Percentiles rank a stretch among this genome's conserved stretches.
Conservation (phyloP, 805 yeast genomes). For the Wickerhamiella kurtzmanii region DNA sequence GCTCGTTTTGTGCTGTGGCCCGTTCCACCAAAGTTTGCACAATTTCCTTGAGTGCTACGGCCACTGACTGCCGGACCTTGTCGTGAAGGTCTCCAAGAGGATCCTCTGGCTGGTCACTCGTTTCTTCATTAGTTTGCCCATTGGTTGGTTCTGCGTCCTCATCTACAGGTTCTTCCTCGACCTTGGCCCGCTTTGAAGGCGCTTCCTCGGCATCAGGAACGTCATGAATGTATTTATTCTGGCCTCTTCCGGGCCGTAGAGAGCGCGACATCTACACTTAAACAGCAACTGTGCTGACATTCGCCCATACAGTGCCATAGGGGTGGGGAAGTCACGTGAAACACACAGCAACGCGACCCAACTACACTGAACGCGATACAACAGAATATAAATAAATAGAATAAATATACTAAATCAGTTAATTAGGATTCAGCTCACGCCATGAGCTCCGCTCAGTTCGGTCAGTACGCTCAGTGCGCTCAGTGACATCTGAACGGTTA, state of each 20-base stretch:
- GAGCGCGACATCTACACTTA: not conserved
- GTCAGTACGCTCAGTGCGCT: no score
- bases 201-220: not conserved
- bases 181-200: not conserved
- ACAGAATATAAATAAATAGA: no score
- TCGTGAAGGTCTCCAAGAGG: not conserved
- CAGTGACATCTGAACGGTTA: no score
- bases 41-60: not conserved
- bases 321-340: not conserved
- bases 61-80: conserved; percentile 1
- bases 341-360: no score
- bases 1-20: not conserved
- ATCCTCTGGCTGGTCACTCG: not conserved
- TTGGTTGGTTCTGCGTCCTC: no score
- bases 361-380: no score
- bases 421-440: no score
- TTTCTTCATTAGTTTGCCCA: not conserved
- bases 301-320: no score
- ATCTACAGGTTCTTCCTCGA: not conserved
- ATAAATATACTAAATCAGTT: no score
- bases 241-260: not conserved
- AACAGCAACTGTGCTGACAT: not conserved
- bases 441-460: no score
- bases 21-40: not conserved
- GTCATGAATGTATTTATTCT: not conserved